Evolutionary conservation across 257 asterid genomes (phyloP).

Genomic region (Solanum tarijense): DNA sequence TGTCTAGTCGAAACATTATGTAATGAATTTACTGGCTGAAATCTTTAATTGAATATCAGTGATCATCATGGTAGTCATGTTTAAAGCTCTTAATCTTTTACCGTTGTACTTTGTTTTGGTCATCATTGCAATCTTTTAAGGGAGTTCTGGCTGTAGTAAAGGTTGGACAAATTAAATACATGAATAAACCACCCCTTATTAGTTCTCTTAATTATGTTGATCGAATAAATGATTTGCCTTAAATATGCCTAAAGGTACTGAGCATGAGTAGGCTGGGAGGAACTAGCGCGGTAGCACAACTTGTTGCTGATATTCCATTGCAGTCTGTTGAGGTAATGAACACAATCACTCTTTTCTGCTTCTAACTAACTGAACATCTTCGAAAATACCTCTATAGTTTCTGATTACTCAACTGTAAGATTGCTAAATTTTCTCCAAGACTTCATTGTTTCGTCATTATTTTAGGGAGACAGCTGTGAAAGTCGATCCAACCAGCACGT

Average conservation of each 20-base stretch:
- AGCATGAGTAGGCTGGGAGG: constrained; percentile 92
- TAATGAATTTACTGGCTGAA: not conserved
- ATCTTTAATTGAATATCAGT: not conserved
- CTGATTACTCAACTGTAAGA: not conserved
- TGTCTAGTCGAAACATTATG: not conserved
- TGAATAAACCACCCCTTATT: not conserved
- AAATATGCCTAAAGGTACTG: constrained; percentile 33
- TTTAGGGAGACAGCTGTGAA: constrained; percentile 42
- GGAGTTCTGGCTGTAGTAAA: not conserved
- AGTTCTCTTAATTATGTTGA: not conserved
- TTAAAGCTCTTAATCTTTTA: not conserved
- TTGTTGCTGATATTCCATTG: constrained; percentile 65
- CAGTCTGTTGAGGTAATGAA: constrained; percentile 54
- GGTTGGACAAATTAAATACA: not conserved
- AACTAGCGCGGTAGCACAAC: constrained; percentile 78
- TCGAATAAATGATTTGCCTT: not conserved
- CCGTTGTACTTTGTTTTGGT: not conserved
- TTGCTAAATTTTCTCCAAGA: not conserved
- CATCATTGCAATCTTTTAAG: not conserved
- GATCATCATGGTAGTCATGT: not conserved
- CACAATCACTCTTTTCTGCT: not conserved
- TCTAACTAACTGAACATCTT: not conserved
- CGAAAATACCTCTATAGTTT: not conserved
- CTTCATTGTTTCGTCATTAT: not conserved
- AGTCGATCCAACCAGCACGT: constrained; percentile 35